A percentile compares a stretch with the other conserved stretches of the same genome.
Conservation (phyloP, 2,329 filamentous ascomycete species). For the Ophiostoma montium region DNA sequence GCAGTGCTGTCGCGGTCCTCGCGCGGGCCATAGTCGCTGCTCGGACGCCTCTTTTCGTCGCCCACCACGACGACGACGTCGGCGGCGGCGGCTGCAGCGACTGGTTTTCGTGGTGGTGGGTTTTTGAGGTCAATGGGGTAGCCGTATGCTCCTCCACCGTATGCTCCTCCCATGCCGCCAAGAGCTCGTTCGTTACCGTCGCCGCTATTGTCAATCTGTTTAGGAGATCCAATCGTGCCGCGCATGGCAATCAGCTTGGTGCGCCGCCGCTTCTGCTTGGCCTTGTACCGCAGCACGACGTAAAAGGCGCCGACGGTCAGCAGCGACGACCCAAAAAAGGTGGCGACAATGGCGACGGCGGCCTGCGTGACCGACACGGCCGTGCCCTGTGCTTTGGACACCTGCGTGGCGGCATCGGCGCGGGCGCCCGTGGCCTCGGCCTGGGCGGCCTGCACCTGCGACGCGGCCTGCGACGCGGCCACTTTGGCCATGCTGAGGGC, state of each 20-base stretch:
- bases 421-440: slow-evolving; percentile 20
- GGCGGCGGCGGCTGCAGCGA: no score
- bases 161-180: slow-evolving; percentile 5
- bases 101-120: slow-evolving; percentile 2
- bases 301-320: slow-evolving; percentile 25
- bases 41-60: slow-evolving; percentile 2
- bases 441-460: slow-evolving; percentile 18
- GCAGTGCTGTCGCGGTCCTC: not conserved
- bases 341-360: slow-evolving; percentile 27
- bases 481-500: slow-evolving; percentile 12
- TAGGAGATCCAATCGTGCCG: no score
- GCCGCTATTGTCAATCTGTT: slow-evolving; percentile 1
- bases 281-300: slow-evolving; percentile 20
- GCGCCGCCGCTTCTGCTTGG: slow-evolving; percentile 14
- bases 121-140: slow-evolving; percentile 18
- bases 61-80: no score
- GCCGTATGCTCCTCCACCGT: slow-evolving; percentile 12
- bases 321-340: slow-evolving; percentile 27
- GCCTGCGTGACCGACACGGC: slow-evolving; percentile 28
- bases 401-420: slow-evolving; percentile 19
- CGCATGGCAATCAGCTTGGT: slow-evolving; percentile 6
- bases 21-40: not conserved
- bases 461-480: slow-evolving; percentile 17
- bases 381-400: slow-evolving; percentile 22
- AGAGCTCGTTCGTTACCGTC: not conserved